phyloP scores from a whole-genome alignment of 2,329 filamentous ascomycete species.

The Calonectria honghensis region DNA sequence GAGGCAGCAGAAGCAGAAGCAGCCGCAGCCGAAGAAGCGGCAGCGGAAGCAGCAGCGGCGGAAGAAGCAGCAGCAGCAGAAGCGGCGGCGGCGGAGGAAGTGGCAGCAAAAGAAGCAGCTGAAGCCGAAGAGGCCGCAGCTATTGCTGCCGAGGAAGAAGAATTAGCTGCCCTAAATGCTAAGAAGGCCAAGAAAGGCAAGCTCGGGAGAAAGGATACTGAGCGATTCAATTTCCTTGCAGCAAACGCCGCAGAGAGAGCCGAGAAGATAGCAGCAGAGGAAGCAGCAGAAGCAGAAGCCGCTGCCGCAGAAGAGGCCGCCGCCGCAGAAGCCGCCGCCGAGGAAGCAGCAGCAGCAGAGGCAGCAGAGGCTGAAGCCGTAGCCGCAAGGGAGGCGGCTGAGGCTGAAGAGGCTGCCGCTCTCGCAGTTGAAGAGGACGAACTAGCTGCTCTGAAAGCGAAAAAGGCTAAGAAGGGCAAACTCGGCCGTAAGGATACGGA shows the following conservation, averaged over 20 bases:
- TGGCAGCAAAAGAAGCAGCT: constrained; percentile 50
- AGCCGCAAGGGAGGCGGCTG: constrained; percentile 50
- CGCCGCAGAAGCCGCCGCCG: constrained; percentile 54
- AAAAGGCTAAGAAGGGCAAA: constrained; percentile 61
- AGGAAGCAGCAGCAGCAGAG: constrained; percentile 52
- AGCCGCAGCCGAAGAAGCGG: constrained; percentile 41
- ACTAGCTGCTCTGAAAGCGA: constrained; percentile 62
- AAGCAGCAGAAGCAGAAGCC: constrained; percentile 35
- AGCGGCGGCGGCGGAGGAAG: constrained; percentile 54
- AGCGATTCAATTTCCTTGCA: constrained; percentile 47
- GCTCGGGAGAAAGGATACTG: constrained; percentile 50
- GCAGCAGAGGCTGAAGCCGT: constrained; percentile 49
- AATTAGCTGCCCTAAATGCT: constrained; percentile 44
- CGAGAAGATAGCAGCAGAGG: constrained; percentile 49
- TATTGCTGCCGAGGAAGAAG: constrained; percentile 50
- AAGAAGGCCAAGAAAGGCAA: constrained; percentile 51
- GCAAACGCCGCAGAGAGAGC: constrained; percentile 46
- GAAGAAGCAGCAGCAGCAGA: constrained; percentile 50
- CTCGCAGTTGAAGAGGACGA: constrained; percentile 61
- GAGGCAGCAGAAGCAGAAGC: constrained; percentile 28
- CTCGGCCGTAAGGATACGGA: constrained; percentile 53
- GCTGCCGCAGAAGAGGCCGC: constrained; percentile 50
- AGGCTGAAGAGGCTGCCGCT: constrained; percentile 50
- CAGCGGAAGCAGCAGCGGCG: constrained; percentile 29
- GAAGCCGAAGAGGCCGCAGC: constrained; percentile 33